These are phyloP conservation scores for Davidsoniella virescens DNA, from an alignment of 2,329 filamentous ascomycete genomes.

Conservation along the genomic window DNA sequence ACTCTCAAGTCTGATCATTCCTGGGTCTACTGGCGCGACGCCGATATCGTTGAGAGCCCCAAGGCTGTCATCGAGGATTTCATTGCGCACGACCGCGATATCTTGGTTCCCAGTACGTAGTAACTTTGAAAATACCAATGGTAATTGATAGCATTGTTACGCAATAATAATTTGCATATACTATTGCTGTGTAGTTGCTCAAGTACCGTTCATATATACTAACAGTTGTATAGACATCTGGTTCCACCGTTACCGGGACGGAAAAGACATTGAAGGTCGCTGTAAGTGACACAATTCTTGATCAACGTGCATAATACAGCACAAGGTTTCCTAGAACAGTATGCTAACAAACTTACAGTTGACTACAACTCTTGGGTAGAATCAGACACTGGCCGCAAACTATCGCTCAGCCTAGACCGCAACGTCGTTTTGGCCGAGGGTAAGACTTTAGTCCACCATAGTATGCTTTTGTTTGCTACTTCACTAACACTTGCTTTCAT, in stretches of 20 bases:
- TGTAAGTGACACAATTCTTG: slow-evolving; percentile 40
- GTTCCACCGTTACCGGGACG: slow-evolving; percentile 76
- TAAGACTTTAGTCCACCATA: slow-evolving; percentile 20
- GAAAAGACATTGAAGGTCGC: slow-evolving; percentile 79
- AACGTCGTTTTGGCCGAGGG: slow-evolving; percentile 80
- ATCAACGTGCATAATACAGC: not conserved
- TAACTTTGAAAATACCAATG: not conserved
- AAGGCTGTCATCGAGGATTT: slow-evolving; percentile 85
- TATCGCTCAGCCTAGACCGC: slow-evolving; percentile 58
- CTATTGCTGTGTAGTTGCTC: not conserved
- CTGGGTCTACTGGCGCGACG: slow-evolving; percentile 98
- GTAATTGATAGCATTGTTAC: not conserved
- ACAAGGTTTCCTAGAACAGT: not conserved
- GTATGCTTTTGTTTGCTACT: not conserved
- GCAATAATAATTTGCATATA: not conserved
- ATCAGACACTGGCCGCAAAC: slow-evolving; percentile 64
- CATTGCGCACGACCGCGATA: slow-evolving; percentile 79
- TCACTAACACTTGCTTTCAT: slow-evolving; percentile 15
- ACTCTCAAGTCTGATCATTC: slow-evolving; percentile 86
- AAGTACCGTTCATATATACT: not conserved
- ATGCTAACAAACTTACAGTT: slow-evolving; percentile 34
- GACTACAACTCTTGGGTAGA: slow-evolving; percentile 99
- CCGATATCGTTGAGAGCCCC: slow-evolving; percentile 87
- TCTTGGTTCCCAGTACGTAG: slow-evolving; percentile 80
- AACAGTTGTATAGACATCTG: slow-evolving; percentile 54